phyloP scores from a whole-genome alignment of 352 stramenopile genomes.

The Phytophthora sojae region DNA sequence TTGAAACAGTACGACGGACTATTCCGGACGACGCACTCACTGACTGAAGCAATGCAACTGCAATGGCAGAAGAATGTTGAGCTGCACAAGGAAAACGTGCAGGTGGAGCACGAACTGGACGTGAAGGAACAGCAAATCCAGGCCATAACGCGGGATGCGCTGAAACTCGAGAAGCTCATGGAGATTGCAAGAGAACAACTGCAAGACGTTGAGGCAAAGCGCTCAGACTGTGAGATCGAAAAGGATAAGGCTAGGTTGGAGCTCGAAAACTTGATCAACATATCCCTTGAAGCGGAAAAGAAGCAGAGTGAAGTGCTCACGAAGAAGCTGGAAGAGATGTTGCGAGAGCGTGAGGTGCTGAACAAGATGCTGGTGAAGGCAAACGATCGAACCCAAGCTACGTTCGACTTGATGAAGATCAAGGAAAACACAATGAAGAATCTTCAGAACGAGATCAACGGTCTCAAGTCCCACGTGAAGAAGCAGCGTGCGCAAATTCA shows the following conservation, averaged over 20 bases:
- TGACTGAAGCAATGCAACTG: conserved; percentile 82
- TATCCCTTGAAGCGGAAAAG: conserved; percentile 63
- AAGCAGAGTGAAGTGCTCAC: conserved; percentile 77
- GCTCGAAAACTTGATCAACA: conserved; percentile 73
- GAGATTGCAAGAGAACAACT: conserved; percentile 81
- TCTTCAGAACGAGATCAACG: conserved; percentile 90
- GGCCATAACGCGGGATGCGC: conserved; percentile 60
- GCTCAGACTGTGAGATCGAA: conserved; percentile 64
- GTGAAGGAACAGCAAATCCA: conserved; percentile 62
- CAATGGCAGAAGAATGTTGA: conserved; percentile 89
- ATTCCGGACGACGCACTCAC: conserved; percentile 78
- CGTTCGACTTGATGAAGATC: conserved; percentile 93
- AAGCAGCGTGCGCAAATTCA: conserved; percentile 84
- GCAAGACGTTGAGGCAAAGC: conserved; percentile 67
- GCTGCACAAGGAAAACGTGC: conserved; percentile 77
- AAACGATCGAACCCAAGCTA: conserved; percentile 77
- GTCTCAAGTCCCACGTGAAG: conserved; percentile 84
- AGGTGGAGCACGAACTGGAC: conserved; percentile 66
- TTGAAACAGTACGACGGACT: conserved; percentile 87
- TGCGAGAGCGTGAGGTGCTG: conserved; percentile 80
- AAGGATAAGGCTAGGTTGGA: conserved; percentile 72
- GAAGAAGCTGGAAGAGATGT: conserved; percentile 85
- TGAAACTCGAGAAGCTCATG: conserved; percentile 81
- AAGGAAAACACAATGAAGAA: conserved; percentile 93
- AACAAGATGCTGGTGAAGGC: conserved; percentile 92